Evolutionary conservation across 139 green algal genomes (phyloP).

Genomic region (Mychonastes homosphaera): DNA sequence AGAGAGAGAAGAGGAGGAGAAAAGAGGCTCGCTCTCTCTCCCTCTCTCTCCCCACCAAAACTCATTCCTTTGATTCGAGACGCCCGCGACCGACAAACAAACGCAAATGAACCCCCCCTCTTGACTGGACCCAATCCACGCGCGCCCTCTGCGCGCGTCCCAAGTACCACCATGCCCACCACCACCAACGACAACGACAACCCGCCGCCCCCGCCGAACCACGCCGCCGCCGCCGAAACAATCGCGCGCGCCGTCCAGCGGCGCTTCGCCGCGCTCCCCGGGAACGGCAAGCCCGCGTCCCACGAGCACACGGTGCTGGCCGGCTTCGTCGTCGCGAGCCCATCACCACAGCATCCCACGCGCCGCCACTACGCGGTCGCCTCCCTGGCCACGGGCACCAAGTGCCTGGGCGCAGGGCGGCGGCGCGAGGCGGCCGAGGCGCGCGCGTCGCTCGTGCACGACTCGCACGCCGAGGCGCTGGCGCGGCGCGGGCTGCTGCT

Average conservation of each 20-base stretch:
- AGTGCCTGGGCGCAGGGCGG: constrained; percentile 48
- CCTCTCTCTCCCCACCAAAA: no score
- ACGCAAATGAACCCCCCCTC: no score
- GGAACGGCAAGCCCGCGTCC: constrained; percentile 62
- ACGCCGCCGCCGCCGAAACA: no score
- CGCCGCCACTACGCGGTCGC: constrained; percentile 29
- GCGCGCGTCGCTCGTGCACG: constrained; percentile 55
- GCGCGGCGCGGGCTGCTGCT: constrained; percentile 47
- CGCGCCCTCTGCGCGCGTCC: no score
- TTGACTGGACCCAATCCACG: no score
- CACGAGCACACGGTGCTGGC: constrained; percentile 70
- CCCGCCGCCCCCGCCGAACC: no score
- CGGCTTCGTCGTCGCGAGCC: constrained; percentile 5
- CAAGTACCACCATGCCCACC: no score
- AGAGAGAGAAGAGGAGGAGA: no score
- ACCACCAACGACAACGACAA: no score
- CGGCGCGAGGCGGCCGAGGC: constrained; percentile 20
- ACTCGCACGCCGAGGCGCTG: constrained; percentile 71
- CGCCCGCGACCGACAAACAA: no score
- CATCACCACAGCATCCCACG: neutral
- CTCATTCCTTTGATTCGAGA: no score
- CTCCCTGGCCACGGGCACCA: constrained; percentile 72
- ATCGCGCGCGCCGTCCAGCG: constrained; percentile 29
- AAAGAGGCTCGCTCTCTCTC: no score
- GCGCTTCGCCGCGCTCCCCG: constrained; percentile 36